phyloP scores from a whole-genome alignment of 2,329 filamentous ascomycete species.

The Epichloe hybrida region DNA sequence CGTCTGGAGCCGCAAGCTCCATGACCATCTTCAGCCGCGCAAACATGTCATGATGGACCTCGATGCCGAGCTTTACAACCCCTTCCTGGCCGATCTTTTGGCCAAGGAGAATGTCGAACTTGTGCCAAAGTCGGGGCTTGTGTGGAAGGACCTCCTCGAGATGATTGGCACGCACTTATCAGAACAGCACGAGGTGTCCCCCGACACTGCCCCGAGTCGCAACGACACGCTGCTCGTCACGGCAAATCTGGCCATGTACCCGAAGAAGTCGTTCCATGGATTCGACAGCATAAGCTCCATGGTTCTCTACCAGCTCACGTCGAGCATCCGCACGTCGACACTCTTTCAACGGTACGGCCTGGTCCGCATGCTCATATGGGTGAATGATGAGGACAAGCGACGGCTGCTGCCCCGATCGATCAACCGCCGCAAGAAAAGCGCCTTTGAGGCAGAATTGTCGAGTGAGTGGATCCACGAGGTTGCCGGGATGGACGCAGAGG shows the following conservation, averaged over 20 bases:
- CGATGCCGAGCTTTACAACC: conserved; percentile 41
- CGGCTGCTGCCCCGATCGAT: conserved; percentile 47
- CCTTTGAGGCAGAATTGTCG: conserved; percentile 47
- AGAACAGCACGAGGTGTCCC: conserved; percentile 34
- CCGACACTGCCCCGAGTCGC: conserved; percentile 28
- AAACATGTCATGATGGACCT: conserved; percentile 76
- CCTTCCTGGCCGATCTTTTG: conserved; percentile 47
- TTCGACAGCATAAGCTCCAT: conserved; percentile 45
- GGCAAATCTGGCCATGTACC: conserved; percentile 48
- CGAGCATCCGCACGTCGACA: conserved; percentile 39
- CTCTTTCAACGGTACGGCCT: conserved; percentile 65
- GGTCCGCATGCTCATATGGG: conserved; percentile 67
- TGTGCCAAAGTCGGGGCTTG: conserved; percentile 41
- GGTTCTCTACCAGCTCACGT: conserved; percentile 48
- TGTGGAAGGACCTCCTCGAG: conserved; percentile 44
- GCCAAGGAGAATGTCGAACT: conserved; percentile 34
- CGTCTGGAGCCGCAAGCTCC: conserved; percentile 64
- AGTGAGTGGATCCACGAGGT: conserved; percentile 48
- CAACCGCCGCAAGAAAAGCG: conserved; percentile 38
- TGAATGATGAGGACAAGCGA: conserved; percentile 45
- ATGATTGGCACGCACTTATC: conserved; percentile 38
- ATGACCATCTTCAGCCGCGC: conserved; percentile 62
- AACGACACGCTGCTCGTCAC: conserved; percentile 66
- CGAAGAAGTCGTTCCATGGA: conserved; percentile 32
- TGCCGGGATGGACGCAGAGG: conserved; percentile 25